Conservation (phyloP, 2,329 filamentous ascomycete genomes). For the Coniochaeta sp. region DNA sequence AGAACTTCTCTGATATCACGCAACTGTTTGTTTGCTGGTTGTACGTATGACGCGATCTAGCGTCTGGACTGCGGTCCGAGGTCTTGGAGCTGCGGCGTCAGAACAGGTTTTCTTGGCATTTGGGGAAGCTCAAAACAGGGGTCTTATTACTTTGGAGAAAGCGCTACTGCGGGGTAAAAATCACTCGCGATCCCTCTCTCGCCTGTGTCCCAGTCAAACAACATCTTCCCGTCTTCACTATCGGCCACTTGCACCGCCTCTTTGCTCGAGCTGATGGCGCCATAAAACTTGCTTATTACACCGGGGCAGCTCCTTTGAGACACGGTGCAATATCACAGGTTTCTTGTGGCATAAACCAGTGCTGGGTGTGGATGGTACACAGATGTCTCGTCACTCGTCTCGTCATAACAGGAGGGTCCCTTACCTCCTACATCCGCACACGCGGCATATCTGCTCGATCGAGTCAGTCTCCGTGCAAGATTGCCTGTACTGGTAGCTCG, state of each 20-base stretch:
- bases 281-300: background rate
- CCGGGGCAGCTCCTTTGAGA: background rate
- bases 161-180: background rate
- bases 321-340: background rate
- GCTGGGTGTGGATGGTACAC: background rate
- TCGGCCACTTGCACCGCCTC: background rate
- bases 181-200: background rate
- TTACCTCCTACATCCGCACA: background rate
- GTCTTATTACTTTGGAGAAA: background rate
- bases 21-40: background rate
- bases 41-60: background rate
- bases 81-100: background rate
- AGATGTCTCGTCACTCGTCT: background rate
- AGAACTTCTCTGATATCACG: background rate
- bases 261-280: background rate
- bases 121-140: background rate
- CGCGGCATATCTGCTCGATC: background rate
- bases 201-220: background rate
- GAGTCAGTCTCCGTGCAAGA: background rate
- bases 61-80: background rate
- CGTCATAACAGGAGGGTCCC: background rate
- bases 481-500: background rate
- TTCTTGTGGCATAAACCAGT: background rate
- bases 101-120: constrained; percentile 4
- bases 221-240: too few species aligned